These are phyloP conservation scores for Themeda triandra DNA, from an alignment of 176 grass and related monocot genomes.

Conservation along the genomic window DNA sequence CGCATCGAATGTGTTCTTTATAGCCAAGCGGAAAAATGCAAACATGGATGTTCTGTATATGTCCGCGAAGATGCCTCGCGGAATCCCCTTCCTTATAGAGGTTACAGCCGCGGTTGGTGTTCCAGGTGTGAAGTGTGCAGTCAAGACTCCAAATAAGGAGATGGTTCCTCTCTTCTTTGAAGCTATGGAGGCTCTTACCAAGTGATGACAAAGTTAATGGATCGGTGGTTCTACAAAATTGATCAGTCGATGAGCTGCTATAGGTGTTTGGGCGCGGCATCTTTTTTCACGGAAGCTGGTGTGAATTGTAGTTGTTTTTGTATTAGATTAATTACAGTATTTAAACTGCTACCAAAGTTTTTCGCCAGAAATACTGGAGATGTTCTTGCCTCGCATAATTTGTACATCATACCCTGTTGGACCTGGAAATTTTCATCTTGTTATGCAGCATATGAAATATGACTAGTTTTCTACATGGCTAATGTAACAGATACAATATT, in stretches of 20 bases:
- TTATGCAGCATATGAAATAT: slow-evolving; percentile 31
- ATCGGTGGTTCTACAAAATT: not conserved
- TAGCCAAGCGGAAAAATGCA: slow-evolving; percentile 83
- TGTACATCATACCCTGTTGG: slow-evolving; percentile 38
- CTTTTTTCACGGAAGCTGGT: slow-evolving; percentile 23
- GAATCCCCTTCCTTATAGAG: slow-evolving; percentile 87
- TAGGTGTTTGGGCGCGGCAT: not conserved
- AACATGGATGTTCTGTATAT: slow-evolving; percentile 88
- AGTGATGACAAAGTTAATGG: slow-evolving; percentile 32
- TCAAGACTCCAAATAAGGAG: slow-evolving; percentile 82
- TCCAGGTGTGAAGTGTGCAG: slow-evolving; percentile 86
- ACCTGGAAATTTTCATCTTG: not conserved
- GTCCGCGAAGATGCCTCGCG: slow-evolving; percentile 56
- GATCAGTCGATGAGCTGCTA: slow-evolving; percentile 13
- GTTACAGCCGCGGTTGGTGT: slow-evolving; percentile 51
- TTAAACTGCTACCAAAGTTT: slow-evolving; percentile 29
- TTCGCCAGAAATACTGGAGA: slow-evolving; percentile 12
- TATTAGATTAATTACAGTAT: slow-evolving; percentile 39
- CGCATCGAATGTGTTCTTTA: slow-evolving; percentile 86
- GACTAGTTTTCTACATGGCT: slow-evolving; percentile 3
- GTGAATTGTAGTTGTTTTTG: slow-evolving; percentile 39
- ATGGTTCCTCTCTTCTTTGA: slow-evolving; percentile 85
- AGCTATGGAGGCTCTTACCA: slow-evolving; percentile 75
- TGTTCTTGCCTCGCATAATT: slow-evolving; percentile 15
- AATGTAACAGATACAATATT: not conserved